These are phyloP conservation scores for Chaetomium fimeti DNA, from an alignment of 495 filamentous ascomycete species.

Conservation along the genomic window DNA sequence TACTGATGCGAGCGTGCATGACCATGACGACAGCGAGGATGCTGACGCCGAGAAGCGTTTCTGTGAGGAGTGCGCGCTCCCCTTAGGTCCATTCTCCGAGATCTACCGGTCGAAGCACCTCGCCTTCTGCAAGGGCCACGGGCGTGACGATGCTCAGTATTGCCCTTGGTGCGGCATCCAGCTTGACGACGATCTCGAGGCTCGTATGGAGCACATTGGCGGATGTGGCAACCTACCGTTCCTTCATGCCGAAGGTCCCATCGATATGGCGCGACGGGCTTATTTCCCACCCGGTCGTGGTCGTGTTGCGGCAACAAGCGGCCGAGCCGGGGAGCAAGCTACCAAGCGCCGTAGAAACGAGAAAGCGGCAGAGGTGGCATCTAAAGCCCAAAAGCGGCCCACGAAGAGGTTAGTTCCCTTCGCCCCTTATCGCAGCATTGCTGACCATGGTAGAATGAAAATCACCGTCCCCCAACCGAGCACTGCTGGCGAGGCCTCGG, in stretches of 20 bases:
- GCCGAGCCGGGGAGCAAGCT: background rate
- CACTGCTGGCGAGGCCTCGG: background rate
- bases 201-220: slow-evolving; percentile 5
- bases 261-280: background rate
- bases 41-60: background rate
- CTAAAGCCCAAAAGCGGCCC: background rate
- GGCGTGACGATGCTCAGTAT: slow-evolving; percentile 8
- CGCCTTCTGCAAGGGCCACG: slow-evolving; percentile 15
- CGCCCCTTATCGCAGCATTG: background rate
- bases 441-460: background rate
- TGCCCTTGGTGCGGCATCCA: slow-evolving; percentile 27
- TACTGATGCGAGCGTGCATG: background rate
- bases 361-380: background rate
- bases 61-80: slow-evolving; percentile 22
- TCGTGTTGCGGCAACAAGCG: background rate
- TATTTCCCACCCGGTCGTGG: background rate
- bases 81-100: slow-evolving; percentile 1
- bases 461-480: too few relatives aligned
- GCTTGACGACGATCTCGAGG: background rate
- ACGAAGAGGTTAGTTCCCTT: background rate
- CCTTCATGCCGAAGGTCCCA: background rate
- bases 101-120: slow-evolving; percentile 19
- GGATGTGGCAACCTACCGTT: background rate
- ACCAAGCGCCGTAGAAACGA: background rate
- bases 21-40: background rate